phyloP scores from a whole-genome alignment of 805 yeast genomes.

The Sungouiozyma intestinalis region DNA sequence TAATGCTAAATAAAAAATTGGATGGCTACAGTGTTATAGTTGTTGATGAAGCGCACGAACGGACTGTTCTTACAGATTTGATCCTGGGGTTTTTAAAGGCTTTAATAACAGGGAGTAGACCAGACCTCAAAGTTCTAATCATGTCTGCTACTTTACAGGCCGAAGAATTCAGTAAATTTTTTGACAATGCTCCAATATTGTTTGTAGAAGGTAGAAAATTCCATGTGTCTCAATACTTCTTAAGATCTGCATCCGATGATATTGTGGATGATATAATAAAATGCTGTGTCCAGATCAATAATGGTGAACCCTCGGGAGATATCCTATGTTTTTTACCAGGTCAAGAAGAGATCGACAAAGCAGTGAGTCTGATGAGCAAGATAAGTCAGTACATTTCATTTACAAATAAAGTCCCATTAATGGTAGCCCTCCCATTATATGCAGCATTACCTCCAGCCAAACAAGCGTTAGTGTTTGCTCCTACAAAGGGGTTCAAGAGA shows the following conservation, averaged over 20 bases:
- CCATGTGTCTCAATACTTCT: constrained; percentile 66
- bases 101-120: constrained; percentile 38
- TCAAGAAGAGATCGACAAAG: constrained; percentile 92
- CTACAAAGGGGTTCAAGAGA: constrained; percentile 53
- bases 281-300: constrained; percentile 67
- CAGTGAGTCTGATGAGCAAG: constrained; percentile 49
- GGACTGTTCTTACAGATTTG: constrained; percentile 85
- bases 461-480: constrained; percentile 71
- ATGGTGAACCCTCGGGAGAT: constrained; percentile 74
- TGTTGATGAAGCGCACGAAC: constrained; percentile 96
- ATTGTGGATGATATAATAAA: constrained; percentile 70
- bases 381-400: constrained; percentile 57
- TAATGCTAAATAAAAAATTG: constrained; percentile 63
- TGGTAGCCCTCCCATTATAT: constrained; percentile 76
- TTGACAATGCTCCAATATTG: constrained; percentile 68
- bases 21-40: constrained; percentile 63
- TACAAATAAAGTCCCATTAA: constrained; percentile 50
- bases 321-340: constrained; percentile 90
- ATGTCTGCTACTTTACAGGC: constrained; percentile 99
- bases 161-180: constrained; percentile 63
- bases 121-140: constrained; percentile 58
- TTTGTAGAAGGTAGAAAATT: constrained; percentile 85
- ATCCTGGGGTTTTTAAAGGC: constrained; percentile 80
- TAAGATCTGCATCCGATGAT: constrained; percentile 59
- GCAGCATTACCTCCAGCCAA: constrained; percentile 85